A percentile compares a stretch with the other conserved stretches of the same genome.
phyloP scores from a whole-genome alignment of 2,329 filamentous ascomycete species.

The Pestalotiopsis sp. region DNA sequence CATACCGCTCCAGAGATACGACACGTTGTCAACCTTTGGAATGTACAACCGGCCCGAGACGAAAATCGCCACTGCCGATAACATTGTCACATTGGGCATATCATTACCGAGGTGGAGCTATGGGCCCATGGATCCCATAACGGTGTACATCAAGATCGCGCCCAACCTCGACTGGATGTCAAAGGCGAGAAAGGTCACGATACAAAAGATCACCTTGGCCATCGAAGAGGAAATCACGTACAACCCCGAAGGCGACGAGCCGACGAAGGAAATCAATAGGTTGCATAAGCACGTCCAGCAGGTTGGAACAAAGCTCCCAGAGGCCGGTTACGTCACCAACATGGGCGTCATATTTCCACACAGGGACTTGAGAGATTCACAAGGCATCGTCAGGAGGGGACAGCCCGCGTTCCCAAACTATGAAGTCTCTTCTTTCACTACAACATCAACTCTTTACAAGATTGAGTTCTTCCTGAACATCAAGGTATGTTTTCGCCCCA shows the following conservation, averaged over 20 bases:
- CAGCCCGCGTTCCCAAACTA: slow-evolving; percentile 90
- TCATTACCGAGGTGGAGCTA: slow-evolving; percentile 96
- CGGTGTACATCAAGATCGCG: slow-evolving; percentile 90
- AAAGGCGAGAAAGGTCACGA: slow-evolving; percentile 90
- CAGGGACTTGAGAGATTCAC: slow-evolving; percentile 82
- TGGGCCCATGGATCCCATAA: slow-evolving; percentile 91
- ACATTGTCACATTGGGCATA: slow-evolving; percentile 88
- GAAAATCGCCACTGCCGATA: slow-evolving; percentile 83
- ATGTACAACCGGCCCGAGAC: slow-evolving; percentile 98
- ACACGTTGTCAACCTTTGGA: slow-evolving; percentile 96
- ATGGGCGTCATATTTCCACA: slow-evolving; percentile 88
- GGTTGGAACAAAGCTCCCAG: slow-evolving; percentile 83
- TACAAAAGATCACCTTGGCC: slow-evolving; percentile 88
- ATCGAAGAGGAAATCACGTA: slow-evolving; percentile 99
- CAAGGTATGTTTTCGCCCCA: slow-evolving; percentile 65
- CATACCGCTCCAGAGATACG: slow-evolving; percentile 88
- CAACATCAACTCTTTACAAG: slow-evolving; percentile 91
- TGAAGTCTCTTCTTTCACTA: slow-evolving; percentile 88
- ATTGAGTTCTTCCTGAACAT: slow-evolving; percentile 96
- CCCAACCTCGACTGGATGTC: slow-evolving; percentile 90
- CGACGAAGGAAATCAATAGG: slow-evolving; percentile 85
- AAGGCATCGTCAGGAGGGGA: slow-evolving; percentile 83
- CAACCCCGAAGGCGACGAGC: slow-evolving; percentile 96
- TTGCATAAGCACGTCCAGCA: slow-evolving; percentile 81
- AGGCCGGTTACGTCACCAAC: slow-evolving; percentile 91